phyloP scores from a whole-genome alignment of 2,329 filamentous ascomycete genomes.

The Clarireedia monteithiana region DNA sequence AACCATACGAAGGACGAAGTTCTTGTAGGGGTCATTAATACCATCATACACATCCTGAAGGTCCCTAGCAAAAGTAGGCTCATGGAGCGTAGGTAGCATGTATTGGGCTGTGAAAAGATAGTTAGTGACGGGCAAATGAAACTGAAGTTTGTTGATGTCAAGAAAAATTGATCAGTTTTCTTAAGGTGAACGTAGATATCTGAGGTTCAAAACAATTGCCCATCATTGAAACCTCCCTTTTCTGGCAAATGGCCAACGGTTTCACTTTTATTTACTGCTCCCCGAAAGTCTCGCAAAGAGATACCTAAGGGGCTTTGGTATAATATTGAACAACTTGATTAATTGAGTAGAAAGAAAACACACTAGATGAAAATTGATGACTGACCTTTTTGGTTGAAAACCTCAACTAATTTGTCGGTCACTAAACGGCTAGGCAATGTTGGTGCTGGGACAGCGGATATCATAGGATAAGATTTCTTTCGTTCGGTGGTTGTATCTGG shows the following conservation, averaged over 20 bases:
- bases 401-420: slow-evolving; percentile 70
- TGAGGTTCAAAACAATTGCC: too few species aligned
- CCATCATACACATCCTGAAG: slow-evolving; percentile 75
- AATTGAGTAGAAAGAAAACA: not conserved
- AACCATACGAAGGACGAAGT: slow-evolving; percentile 85
- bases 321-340: too few species aligned
- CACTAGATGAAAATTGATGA: slow-evolving; percentile 5
- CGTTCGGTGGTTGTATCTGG: slow-evolving; percentile 43
- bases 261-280: too few species aligned
- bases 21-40: slow-evolving; percentile 70
- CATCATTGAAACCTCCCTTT: too few species aligned
- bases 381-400: slow-evolving; percentile 78
- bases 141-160: not conserved
- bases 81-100: slow-evolving; percentile 81
- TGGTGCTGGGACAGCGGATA: slow-evolving; percentile 75
- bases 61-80: slow-evolving; percentile 67
- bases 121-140: slow-evolving; percentile 10
- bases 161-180: too few species aligned
- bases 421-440: slow-evolving; percentile 66
- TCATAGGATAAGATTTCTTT: slow-evolving; percentile 85
- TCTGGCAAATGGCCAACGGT: too few species aligned
- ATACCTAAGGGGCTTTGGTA: not conserved
- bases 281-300: not conserved
- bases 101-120: slow-evolving; percentile 60
- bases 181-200: too few species aligned